Evolutionary conservation across 179 eudicot species (phyloP), one percentile per base, ranked within the genome.

Genomic region (Nepenthes alata): DNA sequence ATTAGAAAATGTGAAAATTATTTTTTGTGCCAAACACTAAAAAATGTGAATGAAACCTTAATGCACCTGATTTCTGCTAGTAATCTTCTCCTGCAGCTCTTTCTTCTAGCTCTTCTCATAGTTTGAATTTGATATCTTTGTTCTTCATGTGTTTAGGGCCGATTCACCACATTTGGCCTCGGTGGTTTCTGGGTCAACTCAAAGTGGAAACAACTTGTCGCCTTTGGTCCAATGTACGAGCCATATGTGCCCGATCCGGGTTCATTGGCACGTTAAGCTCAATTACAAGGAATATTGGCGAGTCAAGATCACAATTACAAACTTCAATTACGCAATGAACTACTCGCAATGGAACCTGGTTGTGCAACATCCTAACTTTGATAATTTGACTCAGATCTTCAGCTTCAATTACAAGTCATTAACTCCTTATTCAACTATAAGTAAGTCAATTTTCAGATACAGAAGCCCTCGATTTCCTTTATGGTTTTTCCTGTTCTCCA

Each of bases 231-330:
- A 80, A 59, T 88, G 91, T 73, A 88, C 91, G 0, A 83, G 54
- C 66, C 95, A 88, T 50, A 88, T 88, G 91, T 88, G 95, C 61
- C 95, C 95, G 1, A 54, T 88, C 56, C 70, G 87, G 49, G 63
- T 88, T 62, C 95, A 85, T 64, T 88, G 95, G 95, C 95, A 88
- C 45, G 82, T 88, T 9, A 85, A 85, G 68, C 63, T 75, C 37
- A 88, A 88, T 62, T 85, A 85, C 78, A 83, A 88, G 76, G 85
- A 83, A 0, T 85, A 88, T 70, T 88, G 95, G 95, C 76, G 89
- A 4, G 91, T 81, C 45, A 88, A 85, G 70, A 78, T 88, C 59
- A 75, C 95, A 0, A 78, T 88, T 35, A 88, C 91, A 13, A 88
- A 88, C 65, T 88, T 88, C 74, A 85, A 88, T 61, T 85, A 83